Percentiles rank a stretch among this genome's conserved stretches.
Evolutionary conservation across 2,329 filamentous ascomycete species (phyloP).

Genomic region (Penicillium fuscoglaucum): DNA sequence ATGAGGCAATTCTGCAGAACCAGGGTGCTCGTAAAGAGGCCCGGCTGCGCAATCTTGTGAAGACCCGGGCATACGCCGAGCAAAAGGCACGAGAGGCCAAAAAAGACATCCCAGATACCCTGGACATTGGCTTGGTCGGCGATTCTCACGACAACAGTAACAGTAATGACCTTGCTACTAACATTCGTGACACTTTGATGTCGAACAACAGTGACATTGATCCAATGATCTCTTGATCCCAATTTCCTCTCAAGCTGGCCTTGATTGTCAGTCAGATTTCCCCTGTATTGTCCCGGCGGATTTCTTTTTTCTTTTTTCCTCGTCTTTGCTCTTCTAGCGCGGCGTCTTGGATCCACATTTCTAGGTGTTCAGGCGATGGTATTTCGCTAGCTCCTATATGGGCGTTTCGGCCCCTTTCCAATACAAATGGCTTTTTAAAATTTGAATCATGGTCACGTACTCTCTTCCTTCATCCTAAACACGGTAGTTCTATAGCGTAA

Average conservation of each 20-base stretch:
- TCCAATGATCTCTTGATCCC: constrained; percentile 41
- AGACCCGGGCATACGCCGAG: constrained; percentile 84
- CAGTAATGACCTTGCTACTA: constrained; percentile 26
- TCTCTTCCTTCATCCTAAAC: no score
- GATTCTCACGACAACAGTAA: constrained; percentile 25
- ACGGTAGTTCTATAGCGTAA: no score
- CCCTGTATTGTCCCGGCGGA: not conserved
- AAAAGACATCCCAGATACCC: constrained; percentile 48
- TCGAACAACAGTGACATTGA: constrained; percentile 44
- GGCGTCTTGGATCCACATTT: constrained; percentile 24
- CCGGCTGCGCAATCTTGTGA: constrained; percentile 76
- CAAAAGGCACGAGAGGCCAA: constrained; percentile 49
- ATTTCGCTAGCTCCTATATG: not conserved
- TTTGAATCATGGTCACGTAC: not conserved
- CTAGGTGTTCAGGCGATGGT: constrained; percentile 2
- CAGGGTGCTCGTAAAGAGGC: constrained; percentile 75
- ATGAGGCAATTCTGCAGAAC: constrained; percentile 77
- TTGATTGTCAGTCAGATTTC: not conserved
- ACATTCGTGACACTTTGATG: constrained; percentile 43
- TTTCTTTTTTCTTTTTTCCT: not conserved
- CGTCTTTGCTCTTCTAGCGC: constrained; percentile 19
- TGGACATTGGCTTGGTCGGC: constrained; percentile 47
- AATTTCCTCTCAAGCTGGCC: not conserved
- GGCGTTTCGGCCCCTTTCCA: not conserved
- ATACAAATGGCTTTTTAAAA: not conserved